phyloP scores from a whole-genome alignment of 805 yeast species.

The Hagleromyces aurorensis region DNA sequence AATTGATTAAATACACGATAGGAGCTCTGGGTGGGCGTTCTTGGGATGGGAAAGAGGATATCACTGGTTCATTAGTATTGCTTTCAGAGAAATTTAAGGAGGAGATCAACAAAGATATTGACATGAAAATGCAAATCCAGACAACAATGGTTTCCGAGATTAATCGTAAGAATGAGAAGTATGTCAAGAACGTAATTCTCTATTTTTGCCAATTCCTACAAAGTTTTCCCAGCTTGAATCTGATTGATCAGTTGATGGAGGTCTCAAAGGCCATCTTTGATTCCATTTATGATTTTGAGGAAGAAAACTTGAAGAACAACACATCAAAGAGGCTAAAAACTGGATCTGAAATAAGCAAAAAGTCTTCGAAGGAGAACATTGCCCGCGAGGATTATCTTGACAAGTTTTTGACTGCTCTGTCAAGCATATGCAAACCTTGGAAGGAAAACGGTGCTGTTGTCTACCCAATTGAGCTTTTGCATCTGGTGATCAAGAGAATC shows the following conservation, averaged over 20 bases:
- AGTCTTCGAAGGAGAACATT: constrained; percentile 37
- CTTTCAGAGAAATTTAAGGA: constrained; percentile 41
- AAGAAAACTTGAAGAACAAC: constrained; percentile 14
- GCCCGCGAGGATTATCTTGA: constrained; percentile 43
- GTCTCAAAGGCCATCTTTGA: constrained; percentile 34
- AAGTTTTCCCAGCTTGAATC: constrained; percentile 25
- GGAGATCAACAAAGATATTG: constrained; percentile 27
- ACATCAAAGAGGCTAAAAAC: constrained; percentile 20
- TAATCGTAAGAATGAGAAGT: constrained; percentile 54
- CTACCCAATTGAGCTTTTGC: constrained; percentile 15
- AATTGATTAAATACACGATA: constrained; percentile 45
- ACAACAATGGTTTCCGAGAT: constrained; percentile 51
- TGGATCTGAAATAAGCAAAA: constrained; percentile 29
- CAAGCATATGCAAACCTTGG: constrained; percentile 27
- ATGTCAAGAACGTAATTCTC: constrained; percentile 49
- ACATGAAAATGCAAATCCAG: constrained; percentile 33
- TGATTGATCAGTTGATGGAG: constrained; percentile 20
- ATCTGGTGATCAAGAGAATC: constrained; percentile 28
- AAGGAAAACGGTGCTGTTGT: constrained; percentile 14
- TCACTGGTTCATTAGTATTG: constrained; percentile 62
- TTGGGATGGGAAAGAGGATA: constrained; percentile 80
- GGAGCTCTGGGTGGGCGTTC: constrained; percentile 67
- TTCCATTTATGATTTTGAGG: constrained; percentile 33
- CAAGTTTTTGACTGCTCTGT: constrained; percentile 32
- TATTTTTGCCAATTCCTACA: constrained; percentile 44